phyloP scores from a whole-genome alignment of 2,329 filamentous ascomycete species.

The Penicillium sp. region DNA sequence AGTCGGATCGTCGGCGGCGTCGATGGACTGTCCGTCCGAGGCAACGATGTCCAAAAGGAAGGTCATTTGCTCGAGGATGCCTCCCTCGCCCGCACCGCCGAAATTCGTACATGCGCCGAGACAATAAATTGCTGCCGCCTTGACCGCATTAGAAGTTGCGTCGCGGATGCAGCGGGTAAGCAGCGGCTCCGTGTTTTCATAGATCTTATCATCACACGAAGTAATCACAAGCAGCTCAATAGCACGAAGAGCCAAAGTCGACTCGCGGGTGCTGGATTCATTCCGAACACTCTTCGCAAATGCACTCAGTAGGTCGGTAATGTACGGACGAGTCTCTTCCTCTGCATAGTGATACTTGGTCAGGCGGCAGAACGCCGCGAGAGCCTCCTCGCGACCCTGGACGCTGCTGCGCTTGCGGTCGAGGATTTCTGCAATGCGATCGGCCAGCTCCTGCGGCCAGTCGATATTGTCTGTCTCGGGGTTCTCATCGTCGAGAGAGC shows the following conservation, averaged over 20 bases:
- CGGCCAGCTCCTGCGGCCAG: slow-evolving; percentile 64
- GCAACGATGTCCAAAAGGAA: slow-evolving; percentile 76
- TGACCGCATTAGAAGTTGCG: slow-evolving; percentile 64
- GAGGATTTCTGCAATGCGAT: slow-evolving; percentile 70
- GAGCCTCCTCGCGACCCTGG: slow-evolving; percentile 66
- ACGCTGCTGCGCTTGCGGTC: slow-evolving; percentile 77
- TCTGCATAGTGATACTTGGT: slow-evolving; percentile 69
- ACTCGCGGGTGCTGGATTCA: slow-evolving; percentile 69
- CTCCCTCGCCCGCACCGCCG: slow-evolving; percentile 69
- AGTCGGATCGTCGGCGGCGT: slow-evolving; percentile 68
- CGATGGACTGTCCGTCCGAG: slow-evolving; percentile 73
- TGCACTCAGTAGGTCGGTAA: slow-evolving; percentile 63
- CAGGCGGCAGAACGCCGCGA: slow-evolving; percentile 64
- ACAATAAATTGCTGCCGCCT: slow-evolving; percentile 71
- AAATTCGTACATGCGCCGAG: slow-evolving; percentile 73
- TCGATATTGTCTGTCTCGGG: slow-evolving; percentile 58
- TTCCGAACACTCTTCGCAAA: slow-evolving; percentile 71
- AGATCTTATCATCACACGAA: slow-evolving; percentile 64
- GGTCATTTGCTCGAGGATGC: slow-evolving; percentile 70
- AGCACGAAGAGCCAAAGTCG: slow-evolving; percentile 69
- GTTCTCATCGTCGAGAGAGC: slow-evolving; percentile 66
- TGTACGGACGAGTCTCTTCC: slow-evolving; percentile 60
- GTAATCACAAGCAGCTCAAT: slow-evolving; percentile 71
- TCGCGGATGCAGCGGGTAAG: slow-evolving; percentile 68
- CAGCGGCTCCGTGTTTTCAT: slow-evolving; percentile 60